phyloP scores from a whole-genome alignment of 2,329 filamentous ascomycete species.

The Diatrype stigma region DNA sequence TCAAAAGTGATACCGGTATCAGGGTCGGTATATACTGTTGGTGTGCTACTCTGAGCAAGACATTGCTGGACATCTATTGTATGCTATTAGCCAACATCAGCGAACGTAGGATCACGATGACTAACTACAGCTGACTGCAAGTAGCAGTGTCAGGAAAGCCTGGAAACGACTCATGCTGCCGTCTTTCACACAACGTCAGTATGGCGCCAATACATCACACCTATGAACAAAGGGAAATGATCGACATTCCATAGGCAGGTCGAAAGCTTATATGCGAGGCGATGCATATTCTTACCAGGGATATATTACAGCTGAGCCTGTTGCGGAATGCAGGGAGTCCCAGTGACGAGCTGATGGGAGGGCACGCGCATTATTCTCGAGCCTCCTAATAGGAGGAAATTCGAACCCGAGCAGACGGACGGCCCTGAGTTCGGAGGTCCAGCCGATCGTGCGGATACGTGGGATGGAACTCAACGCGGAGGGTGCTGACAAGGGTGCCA shows the following conservation, averaged over 20 bases:
- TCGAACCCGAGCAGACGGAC: background rate
- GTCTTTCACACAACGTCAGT: background rate
- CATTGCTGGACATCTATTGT: conserved; percentile 20
- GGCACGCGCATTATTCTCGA: background rate
- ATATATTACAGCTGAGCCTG: background rate
- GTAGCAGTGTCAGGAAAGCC: conserved; percentile 17
- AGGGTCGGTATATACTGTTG: conserved; percentile 24
- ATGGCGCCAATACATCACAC: background rate
- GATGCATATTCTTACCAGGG: background rate
- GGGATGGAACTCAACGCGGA: background rate
- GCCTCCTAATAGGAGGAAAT: background rate
- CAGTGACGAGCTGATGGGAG: background rate
- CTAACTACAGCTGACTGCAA: conserved; percentile 19
- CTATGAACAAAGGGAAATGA: background rate
- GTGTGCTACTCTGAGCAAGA: conserved; percentile 23
- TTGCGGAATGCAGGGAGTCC: background rate
- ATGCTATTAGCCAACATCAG: conserved; percentile 11
- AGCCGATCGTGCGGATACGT: background rate
- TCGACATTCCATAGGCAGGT: background rate
- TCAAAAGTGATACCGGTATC: conserved; percentile 26
- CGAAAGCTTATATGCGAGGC: background rate
- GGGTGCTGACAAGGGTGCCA: background rate
- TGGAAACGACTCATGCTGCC: conserved; percentile 20
- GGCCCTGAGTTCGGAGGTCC: background rate
- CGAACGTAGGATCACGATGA: background rate